Conservation (phyloP, 257 asterid species). For the Solanum corneliomulleri region DNA sequence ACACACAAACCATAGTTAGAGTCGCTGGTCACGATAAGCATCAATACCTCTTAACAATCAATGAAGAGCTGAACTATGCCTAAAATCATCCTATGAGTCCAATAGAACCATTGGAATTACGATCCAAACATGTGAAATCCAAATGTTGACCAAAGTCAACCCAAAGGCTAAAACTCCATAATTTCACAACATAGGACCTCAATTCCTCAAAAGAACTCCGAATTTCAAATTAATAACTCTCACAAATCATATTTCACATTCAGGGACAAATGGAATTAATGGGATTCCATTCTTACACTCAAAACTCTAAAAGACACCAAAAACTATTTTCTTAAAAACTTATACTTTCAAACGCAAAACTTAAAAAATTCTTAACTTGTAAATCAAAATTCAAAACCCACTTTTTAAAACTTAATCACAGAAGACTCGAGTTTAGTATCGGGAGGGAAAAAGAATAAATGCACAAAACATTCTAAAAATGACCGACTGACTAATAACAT, state of each 20-base stretch:
- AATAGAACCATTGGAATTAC: rapidly evolving
- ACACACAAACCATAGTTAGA: no score
- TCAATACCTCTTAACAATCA: background rate
- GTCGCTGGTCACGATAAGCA: no score
- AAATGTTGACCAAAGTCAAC: background rate
- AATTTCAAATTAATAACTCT: background rate
- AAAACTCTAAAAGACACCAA: background rate
- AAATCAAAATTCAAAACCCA: background rate
- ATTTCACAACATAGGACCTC: background rate
- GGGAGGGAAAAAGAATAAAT: no score
- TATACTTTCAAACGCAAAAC: background rate
- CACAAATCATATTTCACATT: background rate
- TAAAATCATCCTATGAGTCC: background rate
- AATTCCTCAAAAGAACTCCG: background rate
- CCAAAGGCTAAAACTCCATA: background rate
- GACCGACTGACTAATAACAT: no score
- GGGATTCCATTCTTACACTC: background rate
- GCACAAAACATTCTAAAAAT: no score
- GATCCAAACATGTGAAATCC: background rate
- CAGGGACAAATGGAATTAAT: background rate
- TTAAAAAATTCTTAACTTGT: no score
- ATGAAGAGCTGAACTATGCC: background rate
- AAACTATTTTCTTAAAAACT: background rate
- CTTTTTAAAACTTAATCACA: no score
- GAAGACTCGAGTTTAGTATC: no score